Evolutionary conservation across 768 basidiomycete species (phyloP), one percentile per base, ranked within the genome.

Genomic region (Suillus placidus): DNA sequence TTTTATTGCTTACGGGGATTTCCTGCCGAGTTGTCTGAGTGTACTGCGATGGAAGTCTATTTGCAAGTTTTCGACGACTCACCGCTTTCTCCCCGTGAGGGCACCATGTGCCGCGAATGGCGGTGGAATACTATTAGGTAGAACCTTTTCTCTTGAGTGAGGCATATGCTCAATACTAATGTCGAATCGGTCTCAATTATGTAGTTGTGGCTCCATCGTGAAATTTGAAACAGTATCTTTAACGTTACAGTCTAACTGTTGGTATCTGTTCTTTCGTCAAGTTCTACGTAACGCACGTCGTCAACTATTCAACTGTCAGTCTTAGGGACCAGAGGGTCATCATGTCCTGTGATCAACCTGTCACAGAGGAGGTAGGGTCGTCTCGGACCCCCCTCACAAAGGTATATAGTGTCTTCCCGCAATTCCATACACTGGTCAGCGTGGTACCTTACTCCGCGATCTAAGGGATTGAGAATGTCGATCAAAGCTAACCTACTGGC

Each of bases 401-500:
- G 54, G 54, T 55, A 34, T 55, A 55, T 55, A 55, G n/a, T n/a
- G 34, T 3, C 16, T 30, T 55, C 6, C 12, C 6, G 18, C 18
- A 2, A 32, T 32, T 10, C 9, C 26, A 16, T 30, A 52, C 6
- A 14, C 2, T 26, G 14, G 7, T 52, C 26, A 6, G 30, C 18
- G 16, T 18, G 9, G 6, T 13, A 2, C 34, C 18, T 34, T 34
- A 34, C 54, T 35, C 12, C 20, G 32, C 18, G 51, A 54, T 20
- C 12, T 37, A 16, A 37, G 7, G 7, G 13, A 57, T 37, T 40
- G 18, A 63, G 1, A 6, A 63, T 56, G 62, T 23, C 13, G n/a
- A 37, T 64, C 5, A 20, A 61, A 26, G 6, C 34, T n/a, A 49
- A 30, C 34, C 18, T 69, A 18, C 13, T 57, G 14, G 52, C 61